A percentile compares a stretch with the other conserved stretches of the same genome.
Evolutionary conservation across 2,329 filamentous ascomycete genomes (phyloP).

Genomic region (Seiridium cupressi): DNA sequence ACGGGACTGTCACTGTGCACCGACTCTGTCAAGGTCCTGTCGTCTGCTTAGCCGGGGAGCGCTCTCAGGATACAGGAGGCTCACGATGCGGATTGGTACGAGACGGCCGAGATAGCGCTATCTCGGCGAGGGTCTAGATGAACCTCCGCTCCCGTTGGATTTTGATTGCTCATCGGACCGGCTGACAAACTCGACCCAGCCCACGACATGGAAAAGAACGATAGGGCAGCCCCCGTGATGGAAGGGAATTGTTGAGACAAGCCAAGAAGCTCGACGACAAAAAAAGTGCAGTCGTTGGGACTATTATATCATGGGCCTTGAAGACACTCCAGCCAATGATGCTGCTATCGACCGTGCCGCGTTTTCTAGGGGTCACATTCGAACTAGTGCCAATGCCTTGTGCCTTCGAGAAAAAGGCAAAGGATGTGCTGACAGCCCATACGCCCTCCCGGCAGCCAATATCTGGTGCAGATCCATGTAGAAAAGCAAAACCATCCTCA

Average conservation of each 20-base stretch:
- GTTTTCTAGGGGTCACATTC: slow-evolving; percentile 4
- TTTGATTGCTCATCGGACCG: slow-evolving; percentile 2
- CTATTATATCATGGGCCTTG: slow-evolving; percentile 4
- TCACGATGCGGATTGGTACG: slow-evolving; percentile 6
- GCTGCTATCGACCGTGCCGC: slow-evolving; percentile 2
- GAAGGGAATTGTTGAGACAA: slow-evolving; percentile 1
- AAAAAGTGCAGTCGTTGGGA: not conserved
- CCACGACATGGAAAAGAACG: not conserved
- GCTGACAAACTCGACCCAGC: not conserved
- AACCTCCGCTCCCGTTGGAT: not conserved
- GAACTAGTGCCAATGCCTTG: slow-evolving; percentile 1
- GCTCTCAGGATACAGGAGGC: not conserved
- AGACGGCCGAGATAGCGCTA: slow-evolving; percentile 8
- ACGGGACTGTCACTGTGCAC: slow-evolving; percentile 10
- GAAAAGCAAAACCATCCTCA: not conserved
- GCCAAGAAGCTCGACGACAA: not conserved
- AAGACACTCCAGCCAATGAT: not conserved
- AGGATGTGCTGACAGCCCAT: not conserved
- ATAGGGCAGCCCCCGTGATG: not conserved
- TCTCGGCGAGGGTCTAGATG: slow-evolving; percentile 6
- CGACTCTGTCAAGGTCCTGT: slow-evolving; percentile 7
- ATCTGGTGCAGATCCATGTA: not conserved
- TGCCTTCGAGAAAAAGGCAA: not conserved
- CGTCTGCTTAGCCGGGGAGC: not conserved
- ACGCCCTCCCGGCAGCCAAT: not conserved